Evolutionary conservation across 176 grass and related monocot genomes (phyloP).

Genomic region (Ensete ventricosum): DNA sequence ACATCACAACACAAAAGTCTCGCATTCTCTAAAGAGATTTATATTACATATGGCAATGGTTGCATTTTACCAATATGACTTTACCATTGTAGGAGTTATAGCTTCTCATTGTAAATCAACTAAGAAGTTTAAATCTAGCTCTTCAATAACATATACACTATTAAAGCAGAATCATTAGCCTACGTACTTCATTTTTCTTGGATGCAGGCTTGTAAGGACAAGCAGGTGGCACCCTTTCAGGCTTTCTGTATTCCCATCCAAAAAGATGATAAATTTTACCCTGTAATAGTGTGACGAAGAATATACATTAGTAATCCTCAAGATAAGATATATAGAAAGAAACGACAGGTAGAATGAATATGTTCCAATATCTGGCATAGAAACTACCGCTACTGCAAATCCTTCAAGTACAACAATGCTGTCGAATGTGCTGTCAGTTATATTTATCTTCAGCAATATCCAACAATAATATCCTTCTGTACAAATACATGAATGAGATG

Average conservation of each 20-base stretch:
- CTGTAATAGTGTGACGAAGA: conserved; percentile 27
- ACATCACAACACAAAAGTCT: too few relatives aligned
- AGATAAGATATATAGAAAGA: neutral
- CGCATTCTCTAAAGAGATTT: too few relatives aligned
- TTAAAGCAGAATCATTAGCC: conserved; percentile 3
- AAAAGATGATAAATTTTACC: conserved; percentile 70
- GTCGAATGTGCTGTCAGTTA: too few relatives aligned
- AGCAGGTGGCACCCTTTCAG: conserved; percentile 65
- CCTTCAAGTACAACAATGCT: too few relatives aligned
- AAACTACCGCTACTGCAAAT: too few relatives aligned
- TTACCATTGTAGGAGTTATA: too few relatives aligned
- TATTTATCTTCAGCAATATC: neutral
- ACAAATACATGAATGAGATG: too few relatives aligned
- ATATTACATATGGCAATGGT: too few relatives aligned
- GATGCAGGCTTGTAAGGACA: conserved; percentile 75
- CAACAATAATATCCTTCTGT: too few relatives aligned
- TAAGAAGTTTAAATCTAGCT: neutral
- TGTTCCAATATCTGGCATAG: neutral
- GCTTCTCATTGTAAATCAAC: neutral
- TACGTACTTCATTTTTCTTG: conserved; percentile 28
- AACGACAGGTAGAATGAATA: neutral
- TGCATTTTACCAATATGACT: too few relatives aligned
- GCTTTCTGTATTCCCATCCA: conserved; percentile 91
- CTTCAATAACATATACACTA: neutral
- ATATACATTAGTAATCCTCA: neutral